Evolutionary conservation across 805 yeast genomes (phyloP).

Genomic region (Candida ipomoeae): DNA sequence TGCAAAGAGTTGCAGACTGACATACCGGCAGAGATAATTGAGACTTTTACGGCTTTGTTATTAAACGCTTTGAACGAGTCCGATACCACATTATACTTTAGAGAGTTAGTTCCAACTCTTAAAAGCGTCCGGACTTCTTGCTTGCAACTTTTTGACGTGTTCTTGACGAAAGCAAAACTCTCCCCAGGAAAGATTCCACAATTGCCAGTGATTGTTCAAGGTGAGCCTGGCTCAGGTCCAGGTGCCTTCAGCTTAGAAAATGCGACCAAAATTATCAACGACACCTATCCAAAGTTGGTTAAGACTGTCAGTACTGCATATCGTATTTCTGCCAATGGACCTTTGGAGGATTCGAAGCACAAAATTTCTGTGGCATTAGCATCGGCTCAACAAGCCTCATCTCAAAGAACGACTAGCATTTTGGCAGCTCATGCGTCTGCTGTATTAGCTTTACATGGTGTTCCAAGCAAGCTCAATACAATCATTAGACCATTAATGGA

Average conservation of each 20-base stretch:
- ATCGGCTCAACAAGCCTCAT: conserved; percentile 56
- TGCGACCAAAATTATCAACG: conserved; percentile 66
- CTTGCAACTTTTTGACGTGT: conserved; percentile 72
- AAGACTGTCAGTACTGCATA: conserved; percentile 61
- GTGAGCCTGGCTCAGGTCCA: conserved; percentile 91
- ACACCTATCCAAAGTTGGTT: conserved; percentile 62
- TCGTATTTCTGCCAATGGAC: conserved; percentile 64
- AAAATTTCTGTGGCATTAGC: conserved; percentile 62
- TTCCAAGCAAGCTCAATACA: conserved; percentile 89
- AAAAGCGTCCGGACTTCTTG: conserved; percentile 85
- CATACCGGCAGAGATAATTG: conserved; percentile 18
- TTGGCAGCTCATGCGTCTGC: conserved; percentile 78
- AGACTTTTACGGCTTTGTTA: conserved; percentile 25
- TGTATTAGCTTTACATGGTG: conserved; percentile 51
- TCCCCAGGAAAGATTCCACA: conserved; percentile 71
- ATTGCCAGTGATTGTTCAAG: conserved; percentile 85
- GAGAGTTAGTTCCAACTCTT: conserved; percentile 84
- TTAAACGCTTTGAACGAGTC: conserved; percentile 39
- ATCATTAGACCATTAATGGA: conserved; percentile 90
- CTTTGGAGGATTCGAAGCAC: conserved; percentile 74
- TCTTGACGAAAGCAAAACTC: conserved; percentile 72
- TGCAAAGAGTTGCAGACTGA: conserved; percentile 18
- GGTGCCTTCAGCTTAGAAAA: conserved; percentile 80
- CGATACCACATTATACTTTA: conserved; percentile 50
- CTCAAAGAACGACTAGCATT: conserved; percentile 54